phyloP scores from a whole-genome alignment of 2,329 filamentous ascomycete genomes.

The Pseudogymnoascus sp. region DNA sequence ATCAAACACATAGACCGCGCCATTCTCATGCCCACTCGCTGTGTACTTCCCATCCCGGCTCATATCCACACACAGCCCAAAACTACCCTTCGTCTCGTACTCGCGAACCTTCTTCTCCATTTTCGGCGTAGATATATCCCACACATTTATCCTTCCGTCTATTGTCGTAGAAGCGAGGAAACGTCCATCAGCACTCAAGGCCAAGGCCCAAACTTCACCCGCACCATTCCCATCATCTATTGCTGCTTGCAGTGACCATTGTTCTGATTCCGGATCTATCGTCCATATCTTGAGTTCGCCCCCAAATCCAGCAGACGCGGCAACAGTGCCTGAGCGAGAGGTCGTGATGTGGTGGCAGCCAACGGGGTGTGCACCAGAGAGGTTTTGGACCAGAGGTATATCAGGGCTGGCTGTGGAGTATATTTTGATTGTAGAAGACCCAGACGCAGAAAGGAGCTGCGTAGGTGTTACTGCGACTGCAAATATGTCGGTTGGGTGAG shows the following conservation, averaged over 20 bases:
- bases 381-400: conserved; percentile 71
- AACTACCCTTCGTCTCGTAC: conserved; percentile 89
- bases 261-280: conserved; percentile 46
- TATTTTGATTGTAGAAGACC: conserved; percentile 72
- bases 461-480: conserved; percentile 67
- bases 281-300: conserved; percentile 83
- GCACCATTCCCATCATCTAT: conserved; percentile 49
- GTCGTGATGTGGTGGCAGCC: conserved; percentile 86
- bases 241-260: conserved; percentile 44
- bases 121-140: conserved; percentile 46
- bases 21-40: conserved; percentile 87
- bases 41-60: conserved; percentile 73
- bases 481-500: conserved; percentile 79
- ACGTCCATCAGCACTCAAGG: conserved; percentile 73
- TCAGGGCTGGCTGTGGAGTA: conserved; percentile 65
- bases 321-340: conserved; percentile 59
- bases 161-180: conserved; percentile 83
- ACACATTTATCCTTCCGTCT: conserved; percentile 82
- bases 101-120: conserved; percentile 60
- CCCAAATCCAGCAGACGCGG: conserved; percentile 80
- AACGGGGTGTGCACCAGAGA: conserved; percentile 72
- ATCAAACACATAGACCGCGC: conserved; percentile 88
- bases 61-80: conserved; percentile 81
- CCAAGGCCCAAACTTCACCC: conserved; percentile 79
- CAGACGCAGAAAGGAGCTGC: conserved; percentile 74